phyloP scores from a whole-genome alignment of 192 early-diverging fungal species.

The Dissophora globulifera region DNA sequence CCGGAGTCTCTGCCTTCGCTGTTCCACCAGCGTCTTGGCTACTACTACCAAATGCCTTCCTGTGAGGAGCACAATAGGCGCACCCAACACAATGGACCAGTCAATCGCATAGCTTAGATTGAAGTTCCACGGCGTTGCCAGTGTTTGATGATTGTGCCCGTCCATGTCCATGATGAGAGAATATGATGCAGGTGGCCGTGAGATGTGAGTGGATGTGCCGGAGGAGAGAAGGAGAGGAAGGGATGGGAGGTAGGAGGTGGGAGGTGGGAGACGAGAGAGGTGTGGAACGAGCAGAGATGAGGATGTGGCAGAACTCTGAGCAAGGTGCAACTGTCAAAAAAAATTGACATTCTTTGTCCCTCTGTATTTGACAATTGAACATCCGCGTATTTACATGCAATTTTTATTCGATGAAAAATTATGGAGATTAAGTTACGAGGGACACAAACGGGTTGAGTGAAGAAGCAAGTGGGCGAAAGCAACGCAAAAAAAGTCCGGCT shows the following conservation, averaged over 20 bases:
- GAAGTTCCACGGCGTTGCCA: constrained; percentile 33
- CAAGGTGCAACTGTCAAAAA: too few species aligned
- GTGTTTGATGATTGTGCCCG: constrained; percentile 6
- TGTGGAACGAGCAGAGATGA: too few species aligned
- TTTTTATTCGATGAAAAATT: neutral
- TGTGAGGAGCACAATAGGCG: constrained; percentile 21
- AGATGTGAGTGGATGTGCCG: neutral
- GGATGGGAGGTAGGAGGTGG: neutral
- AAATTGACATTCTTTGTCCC: too few species aligned
- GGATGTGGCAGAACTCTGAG: too few species aligned
- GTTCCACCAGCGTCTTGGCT: neutral
- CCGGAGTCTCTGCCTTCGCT: neutral
- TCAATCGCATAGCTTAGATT: constrained; percentile 39
- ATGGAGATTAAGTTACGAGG: neutral
- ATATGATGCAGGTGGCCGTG: too few species aligned
- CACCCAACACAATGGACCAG: constrained; percentile 25
- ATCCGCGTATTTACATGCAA: too few species aligned
- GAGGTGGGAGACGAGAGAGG: neutral
- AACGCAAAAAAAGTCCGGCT: constrained; percentile 2
- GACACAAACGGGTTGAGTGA: neutral
- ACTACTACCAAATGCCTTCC: constrained; percentile 6
- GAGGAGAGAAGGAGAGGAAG: neutral
- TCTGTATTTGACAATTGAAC: too few species aligned
- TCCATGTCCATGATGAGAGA: constrained; percentile 9
- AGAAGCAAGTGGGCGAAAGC: neutral